Evolutionary conservation across 768 basidiomycete species (phyloP).

Genomic region (Mycena floridula): DNA sequence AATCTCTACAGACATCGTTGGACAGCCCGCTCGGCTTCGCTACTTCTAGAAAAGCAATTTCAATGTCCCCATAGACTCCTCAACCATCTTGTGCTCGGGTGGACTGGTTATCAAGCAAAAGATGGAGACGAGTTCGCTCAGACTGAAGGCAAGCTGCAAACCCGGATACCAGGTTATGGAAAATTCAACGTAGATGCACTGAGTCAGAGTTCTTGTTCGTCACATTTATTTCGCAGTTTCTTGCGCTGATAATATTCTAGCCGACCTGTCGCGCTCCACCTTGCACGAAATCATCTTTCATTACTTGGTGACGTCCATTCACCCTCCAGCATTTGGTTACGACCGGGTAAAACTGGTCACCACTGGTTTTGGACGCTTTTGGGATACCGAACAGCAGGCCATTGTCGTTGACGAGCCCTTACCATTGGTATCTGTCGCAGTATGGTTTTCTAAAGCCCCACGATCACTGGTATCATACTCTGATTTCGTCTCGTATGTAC

Average conservation of each 20-base stretch:
- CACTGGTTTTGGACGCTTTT: background rate
- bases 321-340: background rate
- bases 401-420: background rate
- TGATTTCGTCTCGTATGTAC: no score
- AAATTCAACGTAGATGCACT: background rate
- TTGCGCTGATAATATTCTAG: no score
- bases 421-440: background rate
- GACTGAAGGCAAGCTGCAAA: background rate
- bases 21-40: background rate
- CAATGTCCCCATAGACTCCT: background rate
- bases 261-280: background rate
- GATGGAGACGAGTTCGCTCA: background rate
- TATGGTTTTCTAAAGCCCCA: no score
- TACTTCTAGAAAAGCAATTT: background rate
- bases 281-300: background rate
- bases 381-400: background rate
- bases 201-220: background rate
- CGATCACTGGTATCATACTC: no score
- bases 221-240: no score
- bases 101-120: background rate
- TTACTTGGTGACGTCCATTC: background rate
- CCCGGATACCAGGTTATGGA: background rate
- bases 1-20: background rate
- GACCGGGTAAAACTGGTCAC: background rate
- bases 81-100: background rate